Percentiles rank a stretch among this genome's conserved stretches.
Evolutionary conservation across 2,329 filamentous ascomycete genomes (phyloP).

Genomic region (Dothistroma septosporum): DNA sequence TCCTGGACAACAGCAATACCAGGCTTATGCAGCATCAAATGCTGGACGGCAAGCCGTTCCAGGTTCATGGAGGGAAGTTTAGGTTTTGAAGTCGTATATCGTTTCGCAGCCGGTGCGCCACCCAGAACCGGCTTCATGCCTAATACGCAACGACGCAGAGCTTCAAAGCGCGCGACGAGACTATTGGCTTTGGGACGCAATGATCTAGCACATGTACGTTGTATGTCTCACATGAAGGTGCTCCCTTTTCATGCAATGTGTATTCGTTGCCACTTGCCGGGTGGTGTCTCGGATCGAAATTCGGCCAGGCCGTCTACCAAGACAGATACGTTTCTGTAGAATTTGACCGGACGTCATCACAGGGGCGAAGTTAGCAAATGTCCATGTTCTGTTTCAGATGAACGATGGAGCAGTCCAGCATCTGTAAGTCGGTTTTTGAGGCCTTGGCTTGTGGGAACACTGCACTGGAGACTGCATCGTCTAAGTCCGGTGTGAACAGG

Average conservation of each 20-base stretch:
- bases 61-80: constrained; percentile 35
- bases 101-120: neutral
- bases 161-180: neutral
- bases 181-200: neutral
- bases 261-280: neutral
- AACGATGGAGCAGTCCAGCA: neutral
- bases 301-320: neutral
- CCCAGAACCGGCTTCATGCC: neutral
- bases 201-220: constrained; percentile 1
- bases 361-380: neutral
- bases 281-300: neutral
- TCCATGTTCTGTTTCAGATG: neutral
- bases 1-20: constrained; percentile 16
- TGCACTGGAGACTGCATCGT: neutral
- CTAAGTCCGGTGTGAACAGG: neutral
- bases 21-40: constrained; percentile 13
- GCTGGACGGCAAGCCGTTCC: constrained; percentile 33
- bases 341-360: neutral
- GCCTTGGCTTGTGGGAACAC: neutral
- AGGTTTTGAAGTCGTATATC: neutral
- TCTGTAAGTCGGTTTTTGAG: neutral
- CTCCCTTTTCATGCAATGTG: neutral
- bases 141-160: neutral
- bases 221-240: neutral
- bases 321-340: neutral